These are phyloP conservation scores for Suillus clintonianus DNA, from an alignment of 768 basidiomycete species.

Conservation along the genomic window DNA sequence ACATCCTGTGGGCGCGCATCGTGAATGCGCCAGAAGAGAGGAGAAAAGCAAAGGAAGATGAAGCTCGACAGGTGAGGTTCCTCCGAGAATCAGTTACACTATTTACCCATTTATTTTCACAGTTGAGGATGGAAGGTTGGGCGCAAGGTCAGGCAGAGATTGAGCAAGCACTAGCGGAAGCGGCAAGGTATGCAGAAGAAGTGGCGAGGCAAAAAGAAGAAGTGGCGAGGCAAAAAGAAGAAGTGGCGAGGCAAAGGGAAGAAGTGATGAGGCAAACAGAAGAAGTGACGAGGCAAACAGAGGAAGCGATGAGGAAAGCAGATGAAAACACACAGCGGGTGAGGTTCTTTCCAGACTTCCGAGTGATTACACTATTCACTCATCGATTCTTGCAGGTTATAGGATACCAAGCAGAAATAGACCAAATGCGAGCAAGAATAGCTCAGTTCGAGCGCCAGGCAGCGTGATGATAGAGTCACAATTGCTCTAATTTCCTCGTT, in stretches of 20 bases:
- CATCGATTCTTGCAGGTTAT: background rate
- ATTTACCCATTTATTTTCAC: background rate
- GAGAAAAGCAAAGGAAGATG: background rate
- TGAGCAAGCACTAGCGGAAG: background rate
- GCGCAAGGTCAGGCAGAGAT: background rate
- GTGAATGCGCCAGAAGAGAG: background rate
- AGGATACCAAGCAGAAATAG: background rate
- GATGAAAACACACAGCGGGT: background rate
- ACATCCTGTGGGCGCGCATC: background rate
- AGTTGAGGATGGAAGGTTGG: background rate
- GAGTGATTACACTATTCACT: background rate
- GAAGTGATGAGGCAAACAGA: background rate
- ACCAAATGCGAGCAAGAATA: background rate
- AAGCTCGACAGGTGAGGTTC: background rate
- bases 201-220: no score
- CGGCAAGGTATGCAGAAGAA: no score
- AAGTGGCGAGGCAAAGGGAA: no score
- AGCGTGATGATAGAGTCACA: no score
- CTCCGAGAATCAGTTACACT: background rate
- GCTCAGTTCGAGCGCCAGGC: background rate
- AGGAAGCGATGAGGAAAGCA: no score
- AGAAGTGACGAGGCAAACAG: accelerated
- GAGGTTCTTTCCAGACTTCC: background rate
- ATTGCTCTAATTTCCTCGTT: background rate
- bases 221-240: no score